A percentile compares a stretch with the other conserved stretches of the same genome.
Evolutionary conservation across 2,329 filamentous ascomycete genomes (phyloP).

Genomic region (Alternaria incomplexa): DNA sequence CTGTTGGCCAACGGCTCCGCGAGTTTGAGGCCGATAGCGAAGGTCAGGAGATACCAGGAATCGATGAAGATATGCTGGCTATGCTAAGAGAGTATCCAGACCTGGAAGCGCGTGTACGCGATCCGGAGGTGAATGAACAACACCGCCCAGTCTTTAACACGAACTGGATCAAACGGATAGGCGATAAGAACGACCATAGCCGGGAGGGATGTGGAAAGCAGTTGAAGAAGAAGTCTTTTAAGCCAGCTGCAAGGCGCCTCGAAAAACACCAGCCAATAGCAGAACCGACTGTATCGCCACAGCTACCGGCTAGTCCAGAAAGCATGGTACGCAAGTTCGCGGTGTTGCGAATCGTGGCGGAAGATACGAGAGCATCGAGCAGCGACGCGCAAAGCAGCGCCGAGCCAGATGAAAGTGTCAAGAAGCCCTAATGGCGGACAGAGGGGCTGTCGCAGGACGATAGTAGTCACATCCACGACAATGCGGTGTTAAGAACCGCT

Average conservation of each 20-base stretch:
- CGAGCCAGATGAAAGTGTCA: no score
- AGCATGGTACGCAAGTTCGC: not conserved
- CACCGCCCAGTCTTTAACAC: conserved; percentile 13
- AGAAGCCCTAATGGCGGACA: not conserved
- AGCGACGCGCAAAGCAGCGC: not conserved
- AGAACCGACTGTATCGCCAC: no score
- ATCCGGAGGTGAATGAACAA: conserved; percentile 16
- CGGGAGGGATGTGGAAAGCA: not conserved
- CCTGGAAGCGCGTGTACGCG: conserved; percentile 13
- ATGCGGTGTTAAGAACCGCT: not conserved
- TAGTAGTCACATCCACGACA: not conserved
- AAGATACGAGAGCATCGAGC: not conserved
- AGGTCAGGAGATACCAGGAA: not conserved
- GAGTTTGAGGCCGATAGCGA: not conserved
- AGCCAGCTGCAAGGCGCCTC: not conserved
- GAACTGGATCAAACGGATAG: not conserved
- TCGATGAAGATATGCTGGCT: conserved; percentile 6
- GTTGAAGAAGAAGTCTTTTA: not conserved
- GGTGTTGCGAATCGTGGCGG: not conserved
- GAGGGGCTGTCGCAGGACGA: not conserved
- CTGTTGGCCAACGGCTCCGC: conserved; percentile 3
- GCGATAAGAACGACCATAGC: not conserved
- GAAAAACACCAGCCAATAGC: no score
- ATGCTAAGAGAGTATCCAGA: conserved; percentile 8
- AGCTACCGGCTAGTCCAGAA: not conserved